Percentiles rank a stretch among this genome's conserved stretches.
phyloP scores from a whole-genome alignment of 495 filamentous ascomycete genomes.

The Acidomyces sp. region DNA sequence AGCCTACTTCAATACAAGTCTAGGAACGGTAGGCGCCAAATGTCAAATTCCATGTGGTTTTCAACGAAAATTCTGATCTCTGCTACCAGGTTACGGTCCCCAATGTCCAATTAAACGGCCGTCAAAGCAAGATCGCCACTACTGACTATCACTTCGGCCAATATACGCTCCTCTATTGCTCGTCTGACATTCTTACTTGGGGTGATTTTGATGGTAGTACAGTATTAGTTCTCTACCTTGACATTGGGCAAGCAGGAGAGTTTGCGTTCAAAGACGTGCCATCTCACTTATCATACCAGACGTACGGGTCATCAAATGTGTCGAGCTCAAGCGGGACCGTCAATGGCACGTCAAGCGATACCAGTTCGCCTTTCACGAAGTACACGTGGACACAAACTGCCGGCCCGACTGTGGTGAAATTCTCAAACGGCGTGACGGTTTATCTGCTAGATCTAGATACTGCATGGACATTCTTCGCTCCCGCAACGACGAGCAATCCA shows the following conservation, averaged over 20 bases:
- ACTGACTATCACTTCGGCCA: slow-evolving; percentile 44
- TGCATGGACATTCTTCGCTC: slow-evolving; percentile 46
- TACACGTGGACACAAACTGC: slow-evolving; percentile 35
- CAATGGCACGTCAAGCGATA: background rate
- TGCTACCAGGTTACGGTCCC: slow-evolving; percentile 41
- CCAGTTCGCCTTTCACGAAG: slow-evolving; percentile 19
- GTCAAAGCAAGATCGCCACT: slow-evolving; percentile 47
- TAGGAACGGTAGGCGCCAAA: no score
- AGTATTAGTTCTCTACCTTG: slow-evolving; percentile 41
- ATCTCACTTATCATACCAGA: slow-evolving; percentile 13
- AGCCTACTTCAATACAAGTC: slow-evolving; percentile 41
- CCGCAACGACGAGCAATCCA: slow-evolving; percentile 40
- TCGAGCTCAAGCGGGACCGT: slow-evolving; percentile 20
- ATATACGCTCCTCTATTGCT: slow-evolving; percentile 44
- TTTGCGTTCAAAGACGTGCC: slow-evolving; percentile 35
- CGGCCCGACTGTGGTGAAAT: slow-evolving; percentile 36
- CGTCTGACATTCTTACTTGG: slow-evolving; percentile 45
- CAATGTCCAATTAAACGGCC: slow-evolving; percentile 40
- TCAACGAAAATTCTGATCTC: no score
- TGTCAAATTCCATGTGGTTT: no score
- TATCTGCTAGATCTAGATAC: slow-evolving; percentile 38
- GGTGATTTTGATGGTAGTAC: slow-evolving; percentile 37
- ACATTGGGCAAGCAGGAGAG: slow-evolving; percentile 41
- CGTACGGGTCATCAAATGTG: slow-evolving; percentile 4
- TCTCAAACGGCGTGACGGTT: slow-evolving; percentile 34